phyloP scores from a whole-genome alignment of 768 basidiomycete genomes.

The Pulveroboletus sp. region DNA sequence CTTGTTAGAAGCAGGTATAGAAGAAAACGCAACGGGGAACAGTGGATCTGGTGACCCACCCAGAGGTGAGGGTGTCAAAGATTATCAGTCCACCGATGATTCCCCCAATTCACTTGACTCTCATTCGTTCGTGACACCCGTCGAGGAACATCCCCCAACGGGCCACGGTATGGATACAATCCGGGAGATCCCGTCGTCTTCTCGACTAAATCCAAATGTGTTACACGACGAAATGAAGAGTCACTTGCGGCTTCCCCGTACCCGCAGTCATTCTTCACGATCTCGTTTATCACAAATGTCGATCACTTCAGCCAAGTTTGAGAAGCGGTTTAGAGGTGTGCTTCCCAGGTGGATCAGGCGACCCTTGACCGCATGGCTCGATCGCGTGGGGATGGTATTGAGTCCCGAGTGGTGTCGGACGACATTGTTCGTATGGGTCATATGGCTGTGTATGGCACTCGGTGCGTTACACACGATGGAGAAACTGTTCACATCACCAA shows the following conservation, averaged over 20 bases:
- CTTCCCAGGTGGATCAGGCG: conserved; percentile 53
- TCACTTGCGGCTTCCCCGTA: neutral
- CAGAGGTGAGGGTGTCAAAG: conserved; percentile 19
- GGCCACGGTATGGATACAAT: conserved; percentile 24
- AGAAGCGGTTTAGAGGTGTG: conserved; percentile 35
- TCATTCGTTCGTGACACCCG: conserved; percentile 20
- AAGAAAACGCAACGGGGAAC: neutral
- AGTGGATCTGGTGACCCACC: conserved; percentile 2
- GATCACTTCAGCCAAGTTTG: conserved; percentile 34
- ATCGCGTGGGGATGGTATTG: conserved; percentile 65
- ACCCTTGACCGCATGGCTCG: conserved; percentile 65
- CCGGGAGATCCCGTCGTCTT: conserved; percentile 25
- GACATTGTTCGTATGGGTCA: conserved; percentile 73
- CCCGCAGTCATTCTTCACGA: conserved; percentile 4
- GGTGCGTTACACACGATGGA: conserved; percentile 41
- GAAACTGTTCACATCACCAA: neutral
- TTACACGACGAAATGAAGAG: conserved; percentile 17
- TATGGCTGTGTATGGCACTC: conserved; percentile 73
- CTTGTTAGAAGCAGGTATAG: conserved; percentile 8
- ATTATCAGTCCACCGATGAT: conserved; percentile 28
- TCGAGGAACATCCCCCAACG: conserved; percentile 25
- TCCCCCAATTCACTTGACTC: conserved; percentile 28
- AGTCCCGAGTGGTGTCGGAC: conserved; percentile 71
- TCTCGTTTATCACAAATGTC: conserved; percentile 29
- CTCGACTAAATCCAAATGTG: neutral